phyloP scores from a whole-genome alignment of 306 rosid genomes.

The Ormosia emarginata region DNA sequence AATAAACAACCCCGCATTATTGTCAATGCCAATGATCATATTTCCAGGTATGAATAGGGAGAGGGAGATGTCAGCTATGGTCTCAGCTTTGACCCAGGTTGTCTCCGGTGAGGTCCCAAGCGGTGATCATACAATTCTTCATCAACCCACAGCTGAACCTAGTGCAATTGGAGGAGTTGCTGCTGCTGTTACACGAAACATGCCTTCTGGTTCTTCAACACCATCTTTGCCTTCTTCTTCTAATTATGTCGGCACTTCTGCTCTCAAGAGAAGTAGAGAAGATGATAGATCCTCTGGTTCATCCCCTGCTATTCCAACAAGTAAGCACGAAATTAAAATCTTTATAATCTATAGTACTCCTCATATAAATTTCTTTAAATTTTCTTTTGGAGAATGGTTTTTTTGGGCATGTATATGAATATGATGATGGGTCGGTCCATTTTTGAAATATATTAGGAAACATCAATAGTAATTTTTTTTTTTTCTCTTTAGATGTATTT shows the following conservation, averaged over 20 bases:
- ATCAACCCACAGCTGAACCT: not conserved
- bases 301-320: conserved; percentile 23
- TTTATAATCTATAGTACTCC: not conserved
- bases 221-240: conserved; percentile 26
- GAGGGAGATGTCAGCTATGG: conserved; percentile 48
- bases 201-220: not conserved
- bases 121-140: not conserved
- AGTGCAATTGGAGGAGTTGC: not conserved
- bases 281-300: conserved; percentile 6
- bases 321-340: conserved; percentile 23
- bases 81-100: conserved; percentile 49
- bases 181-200: not conserved
- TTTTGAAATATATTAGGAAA: not conserved
- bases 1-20: not conserved
- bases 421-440: not conserved
- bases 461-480: too few relatives aligned
- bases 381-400: not conserved
- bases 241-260: not conserved
- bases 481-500: not conserved
- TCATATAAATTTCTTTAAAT: too few relatives aligned
- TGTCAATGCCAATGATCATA: not conserved
- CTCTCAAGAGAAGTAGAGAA: conserved; percentile 43
- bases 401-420: not conserved
- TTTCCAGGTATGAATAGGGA: conserved; percentile 44
- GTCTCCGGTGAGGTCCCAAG: conserved; percentile 37